Evolutionary conservation across 176 grass and related monocot genomes (phyloP).

Genomic region (Eragrostis nindensis): DNA sequence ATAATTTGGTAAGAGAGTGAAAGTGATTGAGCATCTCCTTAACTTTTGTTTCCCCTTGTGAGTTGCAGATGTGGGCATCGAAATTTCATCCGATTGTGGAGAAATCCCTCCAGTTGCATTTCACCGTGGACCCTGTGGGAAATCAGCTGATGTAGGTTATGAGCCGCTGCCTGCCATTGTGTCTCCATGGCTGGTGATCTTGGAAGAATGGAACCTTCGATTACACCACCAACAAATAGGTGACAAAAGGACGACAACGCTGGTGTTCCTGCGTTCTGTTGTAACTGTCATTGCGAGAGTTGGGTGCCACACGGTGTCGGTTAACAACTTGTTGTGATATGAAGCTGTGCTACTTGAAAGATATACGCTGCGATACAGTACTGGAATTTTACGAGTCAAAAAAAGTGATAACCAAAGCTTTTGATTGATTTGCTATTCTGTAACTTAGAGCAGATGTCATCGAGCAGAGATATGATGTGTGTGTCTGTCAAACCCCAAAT

Average conservation of each 20-base stretch:
- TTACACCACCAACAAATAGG: background rate
- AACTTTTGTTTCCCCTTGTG: constrained; percentile 14
- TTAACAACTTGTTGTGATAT: too few relatives aligned
- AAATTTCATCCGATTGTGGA: constrained; percentile 59
- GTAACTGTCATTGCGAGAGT: too few relatives aligned
- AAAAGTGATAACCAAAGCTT: background rate
- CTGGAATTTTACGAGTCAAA: background rate
- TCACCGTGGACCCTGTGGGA: constrained; percentile 62
- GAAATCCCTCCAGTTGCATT: constrained; percentile 64
- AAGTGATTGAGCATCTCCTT: background rate
- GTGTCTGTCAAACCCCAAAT: too few relatives aligned
- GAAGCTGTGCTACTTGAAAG: too few relatives aligned
- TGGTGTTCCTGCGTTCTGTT: too few relatives aligned
- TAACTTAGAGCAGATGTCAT: background rate
- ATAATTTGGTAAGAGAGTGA: background rate
- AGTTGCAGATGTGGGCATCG: constrained; percentile 70
- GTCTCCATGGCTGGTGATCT: background rate
- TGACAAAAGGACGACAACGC: background rate
- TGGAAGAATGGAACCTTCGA: background rate
- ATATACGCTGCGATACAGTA: too few relatives aligned
- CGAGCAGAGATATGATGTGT: too few relatives aligned
- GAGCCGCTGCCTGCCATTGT: background rate
- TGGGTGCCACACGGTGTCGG: too few relatives aligned
- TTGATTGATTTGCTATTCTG: too few relatives aligned
- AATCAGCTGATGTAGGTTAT: constrained; percentile 65